Evolutionary conservation across 2,329 filamentous ascomycete species (phyloP), one percentile per base, ranked within the genome.

Genomic region (Fonsecaea pedrosoi): DNA sequence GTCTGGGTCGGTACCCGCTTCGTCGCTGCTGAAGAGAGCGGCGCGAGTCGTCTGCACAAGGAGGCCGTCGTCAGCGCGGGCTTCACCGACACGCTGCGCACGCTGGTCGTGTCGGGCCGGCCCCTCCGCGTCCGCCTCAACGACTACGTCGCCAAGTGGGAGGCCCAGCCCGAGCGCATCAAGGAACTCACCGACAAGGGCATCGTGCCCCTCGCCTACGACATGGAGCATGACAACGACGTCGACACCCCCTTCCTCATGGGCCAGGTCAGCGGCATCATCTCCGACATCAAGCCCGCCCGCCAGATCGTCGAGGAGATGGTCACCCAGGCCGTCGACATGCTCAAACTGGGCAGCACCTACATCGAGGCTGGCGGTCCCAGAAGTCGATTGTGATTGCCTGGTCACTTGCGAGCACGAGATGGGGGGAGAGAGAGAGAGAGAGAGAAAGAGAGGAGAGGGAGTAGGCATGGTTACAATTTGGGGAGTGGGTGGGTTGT

Each of bases 1-100:
- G 94, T 96, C 1, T 98, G 94, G 94, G 94, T 98, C 0, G 94
- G 94, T 34, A 97, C 94, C 67, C 84, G 94, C 21, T 97, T 97
- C 78, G 92, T 97, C 15, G 94, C 94, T 1, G 88, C 87, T 8
- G 84, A 83, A 38, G 94, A 97, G 81, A 93, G 93, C 0, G 90
- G 89, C 15, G 94, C 92, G 74, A 91, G 89, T 77, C 85, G 90
- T 73, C 82, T 89, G 81, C 94, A 97, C 79, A 97, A 97, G 82
- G 83, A 90, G 72, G 90, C 89, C 35, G 93, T 97, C 0, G 90
- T 97, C 1, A 82, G 80, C n/a, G 94, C 92, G 64, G 85, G 82
- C 10, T 94, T 92, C 74, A 88, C 90, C 48, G 93, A 92, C 73
- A 97, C 94, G 0, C 82, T 92, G 71, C 83, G 92, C 57, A 97